Base-by-base conservation (phyloP, 2,329 filamentous ascomycete genomes). In the Fusarium floridanum region DNA sequence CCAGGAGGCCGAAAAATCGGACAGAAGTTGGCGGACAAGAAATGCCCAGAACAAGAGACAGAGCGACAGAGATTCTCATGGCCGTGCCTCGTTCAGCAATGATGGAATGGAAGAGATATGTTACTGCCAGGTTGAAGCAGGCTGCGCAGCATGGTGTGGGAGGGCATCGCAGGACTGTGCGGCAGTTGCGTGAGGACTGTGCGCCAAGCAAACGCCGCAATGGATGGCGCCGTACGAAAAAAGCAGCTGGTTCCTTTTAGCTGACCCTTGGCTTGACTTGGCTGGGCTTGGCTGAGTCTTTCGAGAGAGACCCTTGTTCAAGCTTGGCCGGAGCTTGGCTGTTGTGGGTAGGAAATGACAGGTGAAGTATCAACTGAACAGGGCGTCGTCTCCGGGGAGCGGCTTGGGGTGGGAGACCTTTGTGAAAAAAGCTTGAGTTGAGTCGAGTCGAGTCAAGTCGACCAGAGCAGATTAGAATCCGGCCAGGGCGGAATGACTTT, bases 101-200 rank as follows among this genome's bases (percentile, higher is more conserved):
- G 48, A 65, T 43, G 63, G 56, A 70, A 61, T 66, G 56, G 50
- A 36, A 62, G 59, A 71, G 59, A 70, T 62, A 71, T 61, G 70
- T 53, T 59, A 70, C 68, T 65, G 61, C 53, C 57, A 76, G 68
- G 61, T 68, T 67, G 69, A 59, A 72, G 66, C 63, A 76, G 74
- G 72, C 66, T 72, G 63, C 57, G 68, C 59, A 68, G 62, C 53
- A 66, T 69, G 66, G 66, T 70, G 66, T 69, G 72, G 72, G 74
- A 78, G 74, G 74, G 69, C 77, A 78, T 78, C 75, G 67, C 70
- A 75, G 48, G 67, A 75, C 72, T 70, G 70, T 76, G 74, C 65
- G 76, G 66, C 61, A 72, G 66, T 61, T 64, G 63, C 67, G 56
- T 53, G 55, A 72, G 64, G 68, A 78, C 75, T 68, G 72, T 71